A percentile compares a stretch with the other conserved stretches of the same genome.
Evolutionary conservation across 2,329 filamentous ascomycete genomes (phyloP).

Genomic region (Leptodontidium sp.): DNA sequence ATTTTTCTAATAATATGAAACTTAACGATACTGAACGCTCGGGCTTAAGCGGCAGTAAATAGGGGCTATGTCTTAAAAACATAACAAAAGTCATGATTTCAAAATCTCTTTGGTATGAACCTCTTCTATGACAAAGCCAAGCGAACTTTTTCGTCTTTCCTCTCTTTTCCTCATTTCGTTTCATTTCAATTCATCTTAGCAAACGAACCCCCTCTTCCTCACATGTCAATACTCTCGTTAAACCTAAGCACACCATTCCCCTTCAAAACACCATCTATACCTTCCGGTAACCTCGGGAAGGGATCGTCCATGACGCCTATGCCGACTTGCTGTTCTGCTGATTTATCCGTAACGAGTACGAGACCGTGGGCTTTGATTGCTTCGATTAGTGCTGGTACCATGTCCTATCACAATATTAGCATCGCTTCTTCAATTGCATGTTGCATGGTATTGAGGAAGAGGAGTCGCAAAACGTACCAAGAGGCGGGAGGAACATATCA

Average conservation of each 20-base stretch:
- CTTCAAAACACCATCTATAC: constrained; percentile 87
- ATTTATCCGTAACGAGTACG: constrained; percentile 89
- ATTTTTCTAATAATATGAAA: too few species aligned
- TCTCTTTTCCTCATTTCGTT: too few species aligned
- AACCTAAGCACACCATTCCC: constrained; percentile 89
- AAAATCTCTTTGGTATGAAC: too few species aligned
- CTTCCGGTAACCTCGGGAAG: constrained; percentile 73
- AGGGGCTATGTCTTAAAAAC: too few species aligned
- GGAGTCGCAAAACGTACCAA: constrained; percentile 67
- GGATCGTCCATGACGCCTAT: constrained; percentile 53
- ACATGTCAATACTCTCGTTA: constrained; percentile 87
- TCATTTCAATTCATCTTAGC: too few species aligned
- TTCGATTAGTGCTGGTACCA: constrained; percentile 90
- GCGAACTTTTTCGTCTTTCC: too few species aligned
- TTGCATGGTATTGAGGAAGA: background rate
- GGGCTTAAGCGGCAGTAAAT: too few species aligned
- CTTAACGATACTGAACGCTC: too few species aligned
- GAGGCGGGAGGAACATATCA: constrained; percentile 88
- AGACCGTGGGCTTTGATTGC: constrained; percentile 95
- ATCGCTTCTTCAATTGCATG: background rate
- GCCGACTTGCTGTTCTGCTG: constrained; percentile 54
- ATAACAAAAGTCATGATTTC: too few species aligned
- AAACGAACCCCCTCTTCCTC: constrained; percentile 14
- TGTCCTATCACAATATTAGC: constrained; percentile 66
- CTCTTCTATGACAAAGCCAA: too few species aligned